Base-by-base conservation (phyloP, 805 yeast species). In the Sungouiozyma ichnusensis region DNA sequence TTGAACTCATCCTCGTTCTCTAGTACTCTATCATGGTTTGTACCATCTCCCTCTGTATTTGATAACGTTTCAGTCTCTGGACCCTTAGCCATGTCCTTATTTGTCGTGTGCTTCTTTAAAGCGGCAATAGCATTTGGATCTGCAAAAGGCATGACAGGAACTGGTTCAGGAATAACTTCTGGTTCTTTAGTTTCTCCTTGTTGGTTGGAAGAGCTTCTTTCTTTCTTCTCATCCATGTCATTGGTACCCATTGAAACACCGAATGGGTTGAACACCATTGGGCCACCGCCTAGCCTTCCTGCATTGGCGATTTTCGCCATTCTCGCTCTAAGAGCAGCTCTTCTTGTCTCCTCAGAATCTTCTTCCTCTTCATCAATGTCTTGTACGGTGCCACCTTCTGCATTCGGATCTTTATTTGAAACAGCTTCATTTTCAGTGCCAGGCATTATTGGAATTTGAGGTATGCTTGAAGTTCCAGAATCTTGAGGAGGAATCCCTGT, bases 271-370 rank as follows among this genome's bases (percentile, higher is more conserved):
- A 68, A 67, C 1, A 63, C 67, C 20, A 63, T 64, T 24, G 62
- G 59, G 50, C 61, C 63, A 51, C 61, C 63, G 35, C 87, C 88
- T 62, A 79, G 73, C 79, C 83, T 75, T 44, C 84, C 81, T 13
- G 78, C 77, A 16, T 95, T 94, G 0, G 97, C 83, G 16, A 90
- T 73, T 53, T 81, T 85, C n/a, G 98, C 97, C 96, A 90, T 90
- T 46, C 97, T 75, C 48, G 84, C 96, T 16, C 94, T 79, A 41
- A 90, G 68, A 5, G 81, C 85, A 38, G 81, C 73, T 52, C 92
- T 74, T 43, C 81, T 75, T 4, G 79, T 69, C 47, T 83, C 92
- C 55, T 84, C 94, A 35, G 77, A 83, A 40, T 83, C 90, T 41
- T 77, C 81, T 1, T 75, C 84, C 0, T 68, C 77, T 2, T 70